phyloP scores from a whole-genome alignment of 345 rosid species.

The Lagerstroemia speciosa region DNA sequence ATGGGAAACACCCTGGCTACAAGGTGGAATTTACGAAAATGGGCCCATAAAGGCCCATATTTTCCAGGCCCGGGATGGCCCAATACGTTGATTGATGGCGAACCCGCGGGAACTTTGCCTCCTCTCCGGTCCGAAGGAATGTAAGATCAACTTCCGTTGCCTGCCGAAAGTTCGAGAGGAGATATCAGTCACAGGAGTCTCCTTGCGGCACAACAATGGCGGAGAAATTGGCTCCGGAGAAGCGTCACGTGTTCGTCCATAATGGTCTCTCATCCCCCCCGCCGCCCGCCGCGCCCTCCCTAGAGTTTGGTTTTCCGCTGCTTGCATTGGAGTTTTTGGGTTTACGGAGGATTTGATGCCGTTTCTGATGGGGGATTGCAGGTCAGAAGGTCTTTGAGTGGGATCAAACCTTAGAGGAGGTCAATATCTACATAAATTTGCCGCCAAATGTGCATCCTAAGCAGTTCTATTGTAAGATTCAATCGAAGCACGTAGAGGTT shows the following conservation, averaged over 20 bases:
- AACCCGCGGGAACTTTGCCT: too few species aligned
- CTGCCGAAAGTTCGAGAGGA: slow-evolving; percentile 1
- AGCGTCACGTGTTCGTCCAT: slow-evolving; percentile 44
- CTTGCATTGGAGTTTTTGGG: not conserved
- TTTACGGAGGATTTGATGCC: slow-evolving; percentile 5
- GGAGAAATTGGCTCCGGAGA: slow-evolving; percentile 64
- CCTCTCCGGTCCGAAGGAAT: not conserved
- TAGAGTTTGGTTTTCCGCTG: not conserved
- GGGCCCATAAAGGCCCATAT: not conserved
- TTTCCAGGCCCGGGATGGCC: not conserved
- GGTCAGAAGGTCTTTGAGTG: slow-evolving; percentile 81
- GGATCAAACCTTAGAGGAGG: slow-evolving; percentile 93
- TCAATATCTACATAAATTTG: slow-evolving; percentile 58
- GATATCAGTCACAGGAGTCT: not conserved
- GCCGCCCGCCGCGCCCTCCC: not conserved
- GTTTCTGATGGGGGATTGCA: slow-evolving; percentile 10
- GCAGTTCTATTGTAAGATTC: slow-evolving; percentile 72
- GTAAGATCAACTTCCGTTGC: not conserved
- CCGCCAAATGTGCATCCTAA: slow-evolving; percentile 67
- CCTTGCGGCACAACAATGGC: slow-evolving; percentile 29
- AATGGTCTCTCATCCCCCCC: slow-evolving; percentile 21
- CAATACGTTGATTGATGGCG: too few species aligned
- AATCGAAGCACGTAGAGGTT: slow-evolving; percentile 74
- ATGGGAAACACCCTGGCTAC: too few species aligned
- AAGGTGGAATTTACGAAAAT: too few species aligned